Percentiles rank a stretch among this genome's conserved stretches.
phyloP scores from a whole-genome alignment of 108 stramenopile species.

The Parmales sp. region DNA sequence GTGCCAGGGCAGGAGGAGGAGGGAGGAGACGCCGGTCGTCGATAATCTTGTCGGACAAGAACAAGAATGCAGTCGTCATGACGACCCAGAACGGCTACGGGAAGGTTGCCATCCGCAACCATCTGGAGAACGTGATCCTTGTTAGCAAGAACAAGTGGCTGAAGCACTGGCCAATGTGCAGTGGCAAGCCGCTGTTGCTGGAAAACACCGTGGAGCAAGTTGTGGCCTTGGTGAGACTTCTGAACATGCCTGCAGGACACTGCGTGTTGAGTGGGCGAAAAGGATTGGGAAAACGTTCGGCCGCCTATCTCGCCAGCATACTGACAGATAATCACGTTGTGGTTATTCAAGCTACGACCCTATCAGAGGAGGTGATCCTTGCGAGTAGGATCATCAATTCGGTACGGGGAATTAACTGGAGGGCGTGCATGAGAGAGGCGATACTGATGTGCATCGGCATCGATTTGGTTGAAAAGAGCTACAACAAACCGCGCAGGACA shows the following conservation, averaged over 20 bases:
- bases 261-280: background rate
- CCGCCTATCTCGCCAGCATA: background rate
- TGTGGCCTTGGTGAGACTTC: background rate
- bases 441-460: background rate
- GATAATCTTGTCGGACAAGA: too few relatives aligned
- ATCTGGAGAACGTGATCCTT: background rate
- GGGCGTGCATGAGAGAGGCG: background rate
- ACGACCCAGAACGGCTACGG: background rate
- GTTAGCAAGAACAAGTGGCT: background rate
- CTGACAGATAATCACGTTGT: background rate
- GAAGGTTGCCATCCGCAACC: background rate
- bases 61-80: too few relatives aligned
- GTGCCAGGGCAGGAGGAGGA: too few relatives aligned
- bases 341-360: background rate
- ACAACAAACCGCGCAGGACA: too few relatives aligned
- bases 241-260: background rate
- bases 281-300: background rate
- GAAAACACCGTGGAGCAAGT: constrained; percentile 2
- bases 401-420: background rate
- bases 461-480: background rate
- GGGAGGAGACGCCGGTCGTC: too few relatives aligned
- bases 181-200: background rate
- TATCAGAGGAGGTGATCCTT: background rate
- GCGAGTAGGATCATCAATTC: background rate
- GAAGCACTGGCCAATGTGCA: background rate